Base-by-base conservation (phyloP, 208 protist genomes). In the Leishmania amazonensis region DNA sequence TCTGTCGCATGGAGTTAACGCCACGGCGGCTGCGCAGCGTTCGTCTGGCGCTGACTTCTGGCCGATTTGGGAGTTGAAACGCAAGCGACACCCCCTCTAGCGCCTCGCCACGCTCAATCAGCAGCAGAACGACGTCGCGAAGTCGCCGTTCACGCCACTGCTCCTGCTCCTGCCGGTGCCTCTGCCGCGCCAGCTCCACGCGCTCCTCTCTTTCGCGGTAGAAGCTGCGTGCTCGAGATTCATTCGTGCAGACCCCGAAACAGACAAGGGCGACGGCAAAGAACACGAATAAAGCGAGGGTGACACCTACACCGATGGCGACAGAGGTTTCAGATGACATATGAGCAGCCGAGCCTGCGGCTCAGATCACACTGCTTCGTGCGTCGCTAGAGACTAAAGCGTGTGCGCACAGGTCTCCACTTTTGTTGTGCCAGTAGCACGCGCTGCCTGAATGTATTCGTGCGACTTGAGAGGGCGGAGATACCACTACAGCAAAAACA, bases 91-190 rank as follows among this genome's bases (percentile, higher is more conserved):
- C 71, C 0, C 85, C 89, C 70, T 92, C 84, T 31, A 73, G 31
- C 21, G 84, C 89, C 75, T 88, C 84, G 8, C 87, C 87, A 13
- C 85, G 80, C 62, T 92, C 81, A 4, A 92, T 78, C 28, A 92
- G 82, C 15, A 92, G 54, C n/a, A 90, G 64, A 11, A 90, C 85
- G 75, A 90, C 89, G 65, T 92, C 81, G 15, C 83, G 86, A 31
- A 90, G 82, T n/a, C 89, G 89, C 19, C 82, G 68, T 62, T 88
- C 73, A 13, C 87, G 86, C 87, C 89, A 90, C 71, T 84, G 76
- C 47, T 78, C 58, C 76, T 92, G 89, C 75, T 92, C 89, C 31
- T 35, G 54, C 28, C 74, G 72, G 19, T 85, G 78, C 67, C 74
- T 73, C 51, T 80, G 60, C 3, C 76, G 83, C 78, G 72, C 74